Percentiles rank a stretch among this genome's conserved stretches.
Evolutionary conservation across 352 stramenopile species (phyloP).

Genomic region (Globisporangium abappressorium): DNA sequence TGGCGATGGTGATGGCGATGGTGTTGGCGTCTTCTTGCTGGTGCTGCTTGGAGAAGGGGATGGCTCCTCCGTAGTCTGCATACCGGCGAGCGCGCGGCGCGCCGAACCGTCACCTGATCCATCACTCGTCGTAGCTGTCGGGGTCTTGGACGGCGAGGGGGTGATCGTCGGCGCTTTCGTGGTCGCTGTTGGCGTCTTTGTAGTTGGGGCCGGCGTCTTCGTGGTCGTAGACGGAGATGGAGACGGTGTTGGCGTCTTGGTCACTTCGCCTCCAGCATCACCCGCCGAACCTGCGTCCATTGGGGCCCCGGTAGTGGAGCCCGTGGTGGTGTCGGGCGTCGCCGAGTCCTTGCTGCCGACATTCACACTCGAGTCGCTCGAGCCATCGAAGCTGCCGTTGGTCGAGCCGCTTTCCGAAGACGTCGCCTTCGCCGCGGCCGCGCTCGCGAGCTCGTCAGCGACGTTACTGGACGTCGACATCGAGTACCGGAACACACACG

Average conservation of each 20-base stretch:
- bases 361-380: slow-evolving; percentile 14
- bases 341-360: slow-evolving; percentile 18
- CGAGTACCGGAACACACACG: slow-evolving; percentile 52
- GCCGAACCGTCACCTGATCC: slow-evolving; percentile 5
- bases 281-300: slow-evolving; percentile 11
- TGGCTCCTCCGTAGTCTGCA: slow-evolving; percentile 2
- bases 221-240: slow-evolving; percentile 24
- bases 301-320: background rate
- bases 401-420: slow-evolving; percentile 19
- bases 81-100: slow-evolving; percentile 12
- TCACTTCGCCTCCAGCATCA: slow-evolving; percentile 12
- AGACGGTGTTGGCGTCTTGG: slow-evolving; percentile 24
- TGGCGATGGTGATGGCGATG: slow-evolving; percentile 3
- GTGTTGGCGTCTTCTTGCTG: slow-evolving; percentile 24
- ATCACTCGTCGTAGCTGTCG: background rate
- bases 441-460: slow-evolving; percentile 27
- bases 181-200: slow-evolving; percentile 21
- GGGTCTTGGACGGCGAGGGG: slow-evolving; percentile 8
- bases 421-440: slow-evolving; percentile 5
- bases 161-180: slow-evolving; percentile 27
- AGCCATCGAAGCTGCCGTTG: slow-evolving; percentile 19
- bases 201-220: slow-evolving; percentile 21
- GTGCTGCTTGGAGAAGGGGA: slow-evolving; percentile 14
- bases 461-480: slow-evolving; percentile 55
- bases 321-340: slow-evolving; percentile 13